phyloP scores from a whole-genome alignment of 2,329 filamentous ascomycete species.

The Scortechinia acanthostroma region DNA sequence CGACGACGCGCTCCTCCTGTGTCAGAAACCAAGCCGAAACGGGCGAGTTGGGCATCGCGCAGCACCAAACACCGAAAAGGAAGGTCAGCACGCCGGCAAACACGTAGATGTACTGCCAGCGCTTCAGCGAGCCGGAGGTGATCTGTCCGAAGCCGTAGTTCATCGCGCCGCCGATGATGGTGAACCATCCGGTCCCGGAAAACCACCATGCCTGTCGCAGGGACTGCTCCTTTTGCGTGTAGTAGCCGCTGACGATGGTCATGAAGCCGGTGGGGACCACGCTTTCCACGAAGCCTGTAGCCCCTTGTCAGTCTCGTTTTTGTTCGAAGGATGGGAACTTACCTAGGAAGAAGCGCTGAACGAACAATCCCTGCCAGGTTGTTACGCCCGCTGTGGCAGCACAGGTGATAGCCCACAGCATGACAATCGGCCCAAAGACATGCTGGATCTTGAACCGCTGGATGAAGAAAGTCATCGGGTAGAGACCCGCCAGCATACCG shows the following conservation, averaged over 20 bases:
- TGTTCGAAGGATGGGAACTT: not conserved
- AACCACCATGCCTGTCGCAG: constrained; percentile 65
- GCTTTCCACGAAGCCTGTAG: constrained; percentile 52
- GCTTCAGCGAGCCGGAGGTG: constrained; percentile 36
- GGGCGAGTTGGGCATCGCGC: constrained; percentile 58
- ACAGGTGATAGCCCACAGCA: constrained; percentile 62
- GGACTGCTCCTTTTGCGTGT: constrained; percentile 59
- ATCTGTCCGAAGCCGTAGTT: constrained; percentile 67
- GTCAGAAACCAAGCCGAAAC: constrained; percentile 65
- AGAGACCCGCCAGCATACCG: constrained; percentile 68
- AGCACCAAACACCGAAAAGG: constrained; percentile 57
- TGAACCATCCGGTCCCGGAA: constrained; percentile 47
- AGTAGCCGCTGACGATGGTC: constrained; percentile 53
- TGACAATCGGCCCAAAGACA: constrained; percentile 54
- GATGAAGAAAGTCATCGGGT: constrained; percentile 65
- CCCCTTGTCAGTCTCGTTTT: too few species aligned
- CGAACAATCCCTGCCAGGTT: constrained; percentile 54
- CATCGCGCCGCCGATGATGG: constrained; percentile 53
- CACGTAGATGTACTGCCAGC: constrained; percentile 69
- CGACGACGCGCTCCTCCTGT: constrained; percentile 51
- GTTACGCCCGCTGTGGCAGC: constrained; percentile 64
- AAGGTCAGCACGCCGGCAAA: constrained; percentile 57
- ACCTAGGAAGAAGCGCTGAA: constrained; percentile 51
- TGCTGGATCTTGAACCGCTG: constrained; percentile 62
- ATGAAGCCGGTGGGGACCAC: constrained; percentile 63